Base-by-base conservation (phyloP, 352 stramenopile species). In the Halophytophthora batemanensis region DNA sequence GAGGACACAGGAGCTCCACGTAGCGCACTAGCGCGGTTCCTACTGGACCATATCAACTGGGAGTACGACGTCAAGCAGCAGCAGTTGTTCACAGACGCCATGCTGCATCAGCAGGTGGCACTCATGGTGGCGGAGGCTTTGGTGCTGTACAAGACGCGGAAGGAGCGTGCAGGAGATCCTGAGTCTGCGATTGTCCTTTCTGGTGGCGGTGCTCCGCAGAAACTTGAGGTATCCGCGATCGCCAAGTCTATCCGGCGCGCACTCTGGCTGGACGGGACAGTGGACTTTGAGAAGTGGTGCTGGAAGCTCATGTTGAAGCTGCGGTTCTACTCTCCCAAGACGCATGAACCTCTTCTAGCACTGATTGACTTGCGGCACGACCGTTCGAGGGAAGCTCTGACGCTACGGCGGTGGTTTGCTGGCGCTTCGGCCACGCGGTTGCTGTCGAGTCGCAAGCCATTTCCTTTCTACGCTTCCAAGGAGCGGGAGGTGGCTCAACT, bases 31-130 rank as follows among this genome's bases (percentile, higher is more conserved):
- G 84, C 82, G 33, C 64, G 84, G 10, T 92, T 92, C 46, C 59
- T 95, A 12, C 47, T 95, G 7, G 84, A 95, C 35, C 69, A 75
- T 18, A 88, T 95, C 41, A 93, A 93, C 66, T 95, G 84, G 84
- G 82, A 91, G 47, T 88, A 80, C 12, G 77, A 90, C 42, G 50
- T 79, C n/a, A 87, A 87, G 55, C 38, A 60, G 11, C 60, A 75
- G 22, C 61, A 57, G 19, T 49, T 93, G 5, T 93, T 93, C 59
- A 87, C 81, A 2, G 66, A 73, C 18, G 61, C 82, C 11, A 77
- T 73, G 49, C 38, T 93, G n/a, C 84, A 95, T 52, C 82, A 80
- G 2, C 82, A 88, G 36, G 82, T 92, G 15, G 80, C 74, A 0
- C 59, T 95, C 17, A 81, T 93, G 37, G 77, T 95, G 2, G 77